Conservation (phyloP, 129 eudicot genomes). For the Lactuca saligna region DNA sequence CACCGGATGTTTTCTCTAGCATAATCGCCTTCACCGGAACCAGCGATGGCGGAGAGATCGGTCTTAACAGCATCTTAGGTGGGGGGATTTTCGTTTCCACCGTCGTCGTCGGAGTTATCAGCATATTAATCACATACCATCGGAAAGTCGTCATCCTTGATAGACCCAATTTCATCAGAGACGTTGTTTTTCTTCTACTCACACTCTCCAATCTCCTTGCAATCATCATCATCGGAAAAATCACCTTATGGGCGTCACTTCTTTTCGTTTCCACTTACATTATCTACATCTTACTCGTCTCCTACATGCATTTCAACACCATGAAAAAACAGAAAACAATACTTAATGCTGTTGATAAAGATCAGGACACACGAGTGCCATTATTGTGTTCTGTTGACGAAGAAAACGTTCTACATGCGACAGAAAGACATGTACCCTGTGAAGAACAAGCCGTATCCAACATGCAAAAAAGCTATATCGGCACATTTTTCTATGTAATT, state of each 20-base stretch:
- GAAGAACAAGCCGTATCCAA: slow-evolving; percentile 10
- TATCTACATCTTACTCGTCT: slow-evolving; percentile 46
- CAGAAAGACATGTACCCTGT: slow-evolving; percentile 10
- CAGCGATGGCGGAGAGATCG: slow-evolving; percentile 48
- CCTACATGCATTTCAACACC: slow-evolving; percentile 40
- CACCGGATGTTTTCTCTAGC: slow-evolving; percentile 59
- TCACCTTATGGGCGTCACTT: slow-evolving; percentile 42
- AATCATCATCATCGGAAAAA: slow-evolving; percentile 39
- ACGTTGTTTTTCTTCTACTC: slow-evolving; percentile 50
- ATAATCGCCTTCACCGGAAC: slow-evolving; percentile 52
- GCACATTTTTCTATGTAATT: slow-evolving; percentile 28
- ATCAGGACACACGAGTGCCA: slow-evolving; percentile 20
- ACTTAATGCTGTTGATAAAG: background rate
- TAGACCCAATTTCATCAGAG: slow-evolving; percentile 50
- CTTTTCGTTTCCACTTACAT: slow-evolving; percentile 43
- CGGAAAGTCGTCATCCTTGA: slow-evolving; percentile 33
- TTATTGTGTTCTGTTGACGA: slow-evolving; percentile 47
- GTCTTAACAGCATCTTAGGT: slow-evolving; percentile 66
- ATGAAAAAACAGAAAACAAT: background rate
- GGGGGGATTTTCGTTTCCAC: slow-evolving; percentile 61
- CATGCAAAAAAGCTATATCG: slow-evolving; percentile 4
- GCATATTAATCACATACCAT: slow-evolving; percentile 23
- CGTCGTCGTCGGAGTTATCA: slow-evolving; percentile 61
- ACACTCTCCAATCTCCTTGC: slow-evolving; percentile 39
- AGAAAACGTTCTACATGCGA: slow-evolving; percentile 28